These are phyloP conservation scores for Monosporascus cannonballus DNA, from an alignment of 2,329 filamentous ascomycete genomes.

Conservation along the genomic window DNA sequence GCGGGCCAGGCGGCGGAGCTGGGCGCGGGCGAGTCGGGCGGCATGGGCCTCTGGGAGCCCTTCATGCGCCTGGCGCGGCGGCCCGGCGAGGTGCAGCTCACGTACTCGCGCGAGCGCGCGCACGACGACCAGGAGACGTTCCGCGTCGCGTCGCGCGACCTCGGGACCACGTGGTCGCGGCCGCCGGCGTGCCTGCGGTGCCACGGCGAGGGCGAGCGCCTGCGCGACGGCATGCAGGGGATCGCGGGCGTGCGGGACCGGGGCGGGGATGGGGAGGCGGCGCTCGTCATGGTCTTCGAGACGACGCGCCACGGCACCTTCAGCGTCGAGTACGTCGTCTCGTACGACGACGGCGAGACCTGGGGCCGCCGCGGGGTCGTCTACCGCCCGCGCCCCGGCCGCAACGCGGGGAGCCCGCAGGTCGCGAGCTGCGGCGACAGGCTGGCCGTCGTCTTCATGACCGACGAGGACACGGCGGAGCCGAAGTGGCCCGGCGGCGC, in stretches of 20 bases:
- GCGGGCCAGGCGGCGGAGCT: conserved; percentile 38
- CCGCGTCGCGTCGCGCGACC: conserved; percentile 36
- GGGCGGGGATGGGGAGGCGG: conserved; percentile 26
- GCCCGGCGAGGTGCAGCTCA: conserved; percentile 33
- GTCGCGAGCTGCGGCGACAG: conserved; percentile 34
- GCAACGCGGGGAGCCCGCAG: conserved; percentile 40
- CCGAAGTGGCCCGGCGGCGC: conserved; percentile 34
- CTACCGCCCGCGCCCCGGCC: conserved; percentile 28
- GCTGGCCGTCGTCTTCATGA: conserved; percentile 40
- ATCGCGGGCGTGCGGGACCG: conserved; percentile 25
- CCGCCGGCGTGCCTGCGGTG: conserved; percentile 33
- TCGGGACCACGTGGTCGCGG: conserved; percentile 34
- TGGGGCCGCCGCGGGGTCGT: conserved; percentile 36
- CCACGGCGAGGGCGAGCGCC: conserved; percentile 25
- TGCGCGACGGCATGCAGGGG: conserved; percentile 40
- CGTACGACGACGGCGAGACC: conserved; percentile 35
- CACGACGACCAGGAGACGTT: conserved; percentile 42
- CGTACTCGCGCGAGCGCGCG: conserved; percentile 40
- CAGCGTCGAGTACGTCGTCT: conserved; percentile 37
- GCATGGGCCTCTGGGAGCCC: conserved; percentile 44
- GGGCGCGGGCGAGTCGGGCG: conserved; percentile 31
- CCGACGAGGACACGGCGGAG: conserved; percentile 33
- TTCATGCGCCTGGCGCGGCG: conserved; percentile 35
- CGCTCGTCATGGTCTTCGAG: conserved; percentile 39
- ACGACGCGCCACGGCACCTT: conserved; percentile 35